Base-by-base conservation (phyloP, 495 filamentous ascomycete genomes). In the Tuber magnatum region DNA sequence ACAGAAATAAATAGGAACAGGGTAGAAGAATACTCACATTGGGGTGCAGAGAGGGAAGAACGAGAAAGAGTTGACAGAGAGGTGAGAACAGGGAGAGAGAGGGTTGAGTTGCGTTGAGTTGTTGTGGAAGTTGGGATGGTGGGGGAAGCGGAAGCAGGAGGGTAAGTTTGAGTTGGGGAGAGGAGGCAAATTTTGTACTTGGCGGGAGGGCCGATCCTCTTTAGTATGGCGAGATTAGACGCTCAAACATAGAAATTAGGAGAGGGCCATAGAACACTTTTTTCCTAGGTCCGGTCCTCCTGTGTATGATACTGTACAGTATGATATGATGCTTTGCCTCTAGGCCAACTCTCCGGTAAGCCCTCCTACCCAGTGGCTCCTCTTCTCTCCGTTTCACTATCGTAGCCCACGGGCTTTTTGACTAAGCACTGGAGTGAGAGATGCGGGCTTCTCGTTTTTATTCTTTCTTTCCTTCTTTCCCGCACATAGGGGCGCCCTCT, bases 51-150 rank as follows among this genome's bases (percentile, higher is more conserved):
- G 8, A 35, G 56, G 18, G 28, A 65, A 35, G 56, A 61, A 32
- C 8, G 16, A 28, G 56, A 12, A 65, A 65, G 56, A 14, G 32
- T 32, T 65, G 56, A 65, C 28, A 35, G 48, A n/a, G 48, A 56
- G 56, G 51, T 61, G 6, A 35, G 56, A 35, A 65, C 28, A 20
- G 28, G 56, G 35, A 28, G 35, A 40, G 7, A 40, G 39, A 40
- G 39, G 39, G 39, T 40, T 40, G 56, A n/a, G 56, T 65, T 40
- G 56, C 9, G 56, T 65, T 65, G 56, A 65, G 32, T 32, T 65
- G 56, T 65, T 65, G 56, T 16, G n/a, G 56, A 65, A 65, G 56
- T 65, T 65, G 56, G 12, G 56, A 65, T 65, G 56, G 56, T 65
- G 56, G 56, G 56, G 56, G 28, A 65, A 28, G 0, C 35, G 56